These are phyloP conservation scores for Artemisia argyi DNA, from an alignment of 129 eudicot genomes.

Conservation along the genomic window DNA sequence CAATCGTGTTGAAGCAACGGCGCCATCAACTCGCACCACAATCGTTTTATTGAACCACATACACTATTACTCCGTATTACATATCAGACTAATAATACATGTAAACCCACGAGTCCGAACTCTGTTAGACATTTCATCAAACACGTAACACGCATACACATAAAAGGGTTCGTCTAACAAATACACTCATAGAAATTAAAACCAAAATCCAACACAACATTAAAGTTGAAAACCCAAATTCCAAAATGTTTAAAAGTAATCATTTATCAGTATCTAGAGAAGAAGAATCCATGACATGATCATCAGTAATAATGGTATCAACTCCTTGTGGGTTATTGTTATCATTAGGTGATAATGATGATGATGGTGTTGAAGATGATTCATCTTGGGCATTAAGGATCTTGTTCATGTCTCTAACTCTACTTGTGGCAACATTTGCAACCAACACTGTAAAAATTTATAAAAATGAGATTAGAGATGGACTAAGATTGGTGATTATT, in stretches of 20 bases:
- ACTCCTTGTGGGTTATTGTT: slow-evolving; percentile 4
- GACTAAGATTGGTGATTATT: too few species aligned
- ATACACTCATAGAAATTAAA: neutral
- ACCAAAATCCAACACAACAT: neutral
- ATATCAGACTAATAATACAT: too few species aligned
- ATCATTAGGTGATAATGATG: neutral
- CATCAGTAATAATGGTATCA: slow-evolving; percentile 16
- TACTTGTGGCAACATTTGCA: slow-evolving; percentile 54
- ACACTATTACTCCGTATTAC: too few species aligned
- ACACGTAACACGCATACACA: slow-evolving; percentile 17
- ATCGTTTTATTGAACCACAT: too few species aligned
- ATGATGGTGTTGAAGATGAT: neutral
- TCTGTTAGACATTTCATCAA: slow-evolving; percentile 26
- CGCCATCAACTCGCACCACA: too few species aligned
- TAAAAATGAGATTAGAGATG: neutral
- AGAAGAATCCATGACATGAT: slow-evolving; percentile 30
- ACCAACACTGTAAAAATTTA: slow-evolving; percentile 49
- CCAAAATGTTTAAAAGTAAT: neutral
- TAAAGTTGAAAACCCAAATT: neutral
- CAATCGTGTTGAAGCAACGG: too few species aligned
- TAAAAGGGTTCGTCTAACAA: neutral
- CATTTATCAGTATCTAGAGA: slow-evolving; percentile 3
- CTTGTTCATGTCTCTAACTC: slow-evolving; percentile 55
- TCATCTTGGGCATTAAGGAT: slow-evolving; percentile 30
- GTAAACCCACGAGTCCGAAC: too few species aligned